phyloP scores from a whole-genome alignment of 768 basidiomycete genomes.

The Trametes elegans region DNA sequence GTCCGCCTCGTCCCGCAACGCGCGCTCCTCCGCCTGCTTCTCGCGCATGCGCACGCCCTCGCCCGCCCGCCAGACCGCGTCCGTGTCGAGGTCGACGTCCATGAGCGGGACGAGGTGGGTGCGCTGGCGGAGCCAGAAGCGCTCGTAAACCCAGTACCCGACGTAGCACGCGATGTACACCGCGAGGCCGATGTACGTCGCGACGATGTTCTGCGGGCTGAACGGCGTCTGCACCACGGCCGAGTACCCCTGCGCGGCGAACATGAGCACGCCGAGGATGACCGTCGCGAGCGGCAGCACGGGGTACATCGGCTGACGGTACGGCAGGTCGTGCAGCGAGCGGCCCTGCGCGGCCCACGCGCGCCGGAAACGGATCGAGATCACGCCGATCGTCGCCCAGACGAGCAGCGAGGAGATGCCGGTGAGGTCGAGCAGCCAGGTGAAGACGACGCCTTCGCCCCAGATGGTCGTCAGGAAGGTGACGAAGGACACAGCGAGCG shows the following conservation, averaged over 20 bases:
- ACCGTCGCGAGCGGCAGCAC: constrained; percentile 50
- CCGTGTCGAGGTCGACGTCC: constrained; percentile 51
- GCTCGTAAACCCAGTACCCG: constrained; percentile 43
- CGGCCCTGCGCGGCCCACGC: constrained; percentile 57
- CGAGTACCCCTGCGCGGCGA: constrained; percentile 54
- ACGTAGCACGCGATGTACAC: constrained; percentile 45
- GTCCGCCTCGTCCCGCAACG: constrained; percentile 1
- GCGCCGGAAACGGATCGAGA: constrained; percentile 59
- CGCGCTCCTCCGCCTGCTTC: constrained; percentile 28
- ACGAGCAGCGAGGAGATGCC: constrained; percentile 67
- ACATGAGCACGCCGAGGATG: constrained; percentile 49
- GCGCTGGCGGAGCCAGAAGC: constrained; percentile 28
- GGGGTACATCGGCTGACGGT: constrained; percentile 53
- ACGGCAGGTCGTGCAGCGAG: constrained; percentile 53
- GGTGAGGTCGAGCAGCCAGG: constrained; percentile 60
- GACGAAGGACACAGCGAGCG: constrained; percentile 46
- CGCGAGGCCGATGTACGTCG: constrained; percentile 53
- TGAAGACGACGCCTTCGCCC: constrained; percentile 53
- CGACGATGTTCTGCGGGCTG: constrained; percentile 49
- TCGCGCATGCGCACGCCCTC: constrained; percentile 38
- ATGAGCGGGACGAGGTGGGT: constrained; percentile 41
- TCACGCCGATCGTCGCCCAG: constrained; percentile 58
- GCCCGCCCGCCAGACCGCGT: constrained; percentile 51
- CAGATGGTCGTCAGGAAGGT: constrained; percentile 59
- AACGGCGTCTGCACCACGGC: constrained; percentile 46